Conservation (phyloP, 2,329 filamentous ascomycete genomes). For the Aspergillus sp. region DNA sequence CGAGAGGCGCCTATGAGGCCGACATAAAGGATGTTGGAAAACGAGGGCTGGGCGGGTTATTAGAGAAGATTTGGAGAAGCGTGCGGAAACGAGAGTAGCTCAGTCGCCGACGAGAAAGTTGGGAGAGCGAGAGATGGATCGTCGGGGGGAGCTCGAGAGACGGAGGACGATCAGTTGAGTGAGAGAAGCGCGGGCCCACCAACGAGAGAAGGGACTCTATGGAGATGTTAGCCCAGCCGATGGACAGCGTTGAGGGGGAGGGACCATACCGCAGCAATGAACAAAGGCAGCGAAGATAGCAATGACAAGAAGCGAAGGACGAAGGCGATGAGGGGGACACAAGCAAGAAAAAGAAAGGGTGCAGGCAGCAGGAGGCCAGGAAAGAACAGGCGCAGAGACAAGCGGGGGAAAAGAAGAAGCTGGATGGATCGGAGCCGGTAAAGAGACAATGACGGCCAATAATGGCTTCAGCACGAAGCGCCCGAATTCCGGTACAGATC, state of each 20-base stretch:
- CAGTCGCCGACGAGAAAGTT: neutral
- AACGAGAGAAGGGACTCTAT: conserved; percentile 9
- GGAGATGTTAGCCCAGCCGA: conserved; percentile 2
- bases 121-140: conserved; percentile 10
- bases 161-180: conserved; percentile 7
- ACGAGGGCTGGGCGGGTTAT: neutral
- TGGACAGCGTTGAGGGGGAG: neutral
- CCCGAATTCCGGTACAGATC: neutral
- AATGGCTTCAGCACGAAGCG: conserved; percentile 5
- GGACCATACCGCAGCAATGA: conserved; percentile 5
- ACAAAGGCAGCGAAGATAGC: neutral
- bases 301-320: neutral
- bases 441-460: conserved; percentile 8
- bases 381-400: neutral
- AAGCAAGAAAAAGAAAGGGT: neutral
- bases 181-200: conserved; percentile 11
- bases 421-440: conserved; percentile 10
- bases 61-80: neutral
- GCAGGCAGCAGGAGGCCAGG: neutral
- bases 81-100: conserved; percentile 10
- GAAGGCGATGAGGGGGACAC: conserved; percentile 1
- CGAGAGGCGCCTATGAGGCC: conserved; percentile 9
- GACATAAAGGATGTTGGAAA: conserved; percentile 10
- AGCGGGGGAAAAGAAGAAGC: neutral
- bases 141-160: conserved; percentile 5